Base-by-base conservation (phyloP, 192 early-diverging fungal species). In the Linnemannia schmuckeri region DNA sequence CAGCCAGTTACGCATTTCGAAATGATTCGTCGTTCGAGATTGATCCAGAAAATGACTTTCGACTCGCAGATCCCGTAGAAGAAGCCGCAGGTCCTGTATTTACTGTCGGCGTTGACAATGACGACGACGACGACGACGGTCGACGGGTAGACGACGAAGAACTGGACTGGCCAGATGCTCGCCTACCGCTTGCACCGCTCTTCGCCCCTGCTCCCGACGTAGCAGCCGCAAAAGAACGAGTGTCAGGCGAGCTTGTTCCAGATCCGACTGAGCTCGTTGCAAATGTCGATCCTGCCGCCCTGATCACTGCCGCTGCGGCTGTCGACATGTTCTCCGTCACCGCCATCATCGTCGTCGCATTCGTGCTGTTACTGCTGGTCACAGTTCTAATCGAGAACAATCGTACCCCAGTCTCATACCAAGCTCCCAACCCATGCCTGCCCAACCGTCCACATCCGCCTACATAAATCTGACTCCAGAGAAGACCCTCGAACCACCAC, bases 401-500 rank as follows among this genome's bases (percentile, higher is more conserved):
- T 52, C 88, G 86, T 30, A 94, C 90, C 24, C 89, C 82, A 10
- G 93, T 95, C 70, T 93, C 93, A 77, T 93, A 91, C 94, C 94
- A 95, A 10, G 91, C 85, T 42, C 94, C 93, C 63, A 89, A 82
- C 15, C 92, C 90, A n/a, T 83, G 82, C 15, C 76, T 76, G 8
- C 88, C 88, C 40, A 89, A 47, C 55, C 80, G 44, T 40, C 90
- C 89, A 78, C 92, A 88, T 0, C 91, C 90, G 0, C 92, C 89
- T 33, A 93, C 76, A 79, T 95, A 96, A 20, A 93, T 90, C 54
- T 94, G 92, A 33, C 95, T 94, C 95, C 94, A 95, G 49, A 96
- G 82, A 42, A 95, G 78, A 71, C 91, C 91, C 35, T 92, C 84
- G 82, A 94, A 96, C 95, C 95, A 96, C n/a, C 92, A 90, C 9